Conservation (phyloP, 805 yeast genomes). For the Peterozyma toletana region DNA sequence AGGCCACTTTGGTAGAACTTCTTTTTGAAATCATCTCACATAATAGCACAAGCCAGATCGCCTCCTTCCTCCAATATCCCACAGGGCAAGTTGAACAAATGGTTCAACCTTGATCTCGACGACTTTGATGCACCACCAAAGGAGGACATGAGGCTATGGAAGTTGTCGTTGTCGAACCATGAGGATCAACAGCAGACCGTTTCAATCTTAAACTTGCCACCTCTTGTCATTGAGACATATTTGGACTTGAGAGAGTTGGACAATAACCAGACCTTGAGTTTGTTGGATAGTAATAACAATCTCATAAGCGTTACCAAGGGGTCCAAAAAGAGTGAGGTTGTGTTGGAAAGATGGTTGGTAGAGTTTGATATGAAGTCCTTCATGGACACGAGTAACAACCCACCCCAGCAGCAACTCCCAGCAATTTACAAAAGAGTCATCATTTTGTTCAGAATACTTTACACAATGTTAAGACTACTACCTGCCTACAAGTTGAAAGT, state of each 20-base stretch:
- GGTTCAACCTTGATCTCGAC: conserved; percentile 54
- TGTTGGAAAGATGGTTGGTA: conserved; percentile 87
- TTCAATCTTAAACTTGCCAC: conserved; percentile 50
- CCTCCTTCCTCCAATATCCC: conserved; percentile 15
- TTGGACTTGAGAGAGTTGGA: conserved; percentile 57
- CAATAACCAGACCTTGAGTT: conserved; percentile 49
- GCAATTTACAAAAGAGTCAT: conserved; percentile 68
- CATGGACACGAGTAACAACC: conserved; percentile 16
- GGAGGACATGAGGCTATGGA: conserved; percentile 66
- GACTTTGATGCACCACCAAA: conserved; percentile 24
- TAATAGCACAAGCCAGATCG: conserved; percentile 42
- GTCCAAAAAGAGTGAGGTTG: conserved; percentile 71
- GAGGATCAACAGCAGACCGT: conserved; percentile 11
- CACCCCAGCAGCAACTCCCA: conserved; percentile 47
- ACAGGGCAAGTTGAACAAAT: conserved; percentile 35
- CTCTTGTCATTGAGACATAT: conserved; percentile 80
- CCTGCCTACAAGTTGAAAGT: conserved; percentile 63
- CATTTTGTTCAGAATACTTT: conserved; percentile 65
- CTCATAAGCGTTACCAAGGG: conserved; percentile 55
- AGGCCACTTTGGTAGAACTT: conserved; percentile 33
- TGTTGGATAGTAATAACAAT: conserved; percentile 47
- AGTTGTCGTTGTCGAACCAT: conserved; percentile 18
- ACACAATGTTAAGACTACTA: conserved; percentile 55
- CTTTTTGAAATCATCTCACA: conserved; percentile 55
- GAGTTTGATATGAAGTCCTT: conserved; percentile 56